Evolutionary conservation across 768 basidiomycete genomes (phyloP), one percentile per base, ranked within the genome.

Genomic region (Chalciporus pseudorubinellus): DNA sequence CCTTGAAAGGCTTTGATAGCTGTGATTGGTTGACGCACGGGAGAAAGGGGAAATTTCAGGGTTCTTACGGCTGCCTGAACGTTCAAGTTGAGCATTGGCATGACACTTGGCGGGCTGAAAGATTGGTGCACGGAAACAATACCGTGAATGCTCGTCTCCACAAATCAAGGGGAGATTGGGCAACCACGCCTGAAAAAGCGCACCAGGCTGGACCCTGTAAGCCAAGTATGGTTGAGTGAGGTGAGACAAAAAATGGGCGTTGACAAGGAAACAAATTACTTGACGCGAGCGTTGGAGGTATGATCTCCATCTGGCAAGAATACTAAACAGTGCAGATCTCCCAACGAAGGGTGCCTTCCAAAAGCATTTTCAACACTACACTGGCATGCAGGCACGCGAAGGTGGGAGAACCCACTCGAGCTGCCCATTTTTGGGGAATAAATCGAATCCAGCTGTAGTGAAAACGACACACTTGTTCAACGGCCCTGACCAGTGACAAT

Each of bases 221-320:
- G 34, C 34, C 34, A 36, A 36, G 34, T 36, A 36, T 36, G 53
- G 41, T 43, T 34, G 54, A 52, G 44, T 46, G 40, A 34, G n/a
- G n/a, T 36, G 34, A 36, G 34, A n/a, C 16, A 50, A 57, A 18
- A 42, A 39, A 42, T 13, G 11, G n/a, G 33, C 42, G 50, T 57
- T 61, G 59, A 39, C 47, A 48, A 52, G 50, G 58, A 33, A 52
- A 57, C 47, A 7, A 5, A 36, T 36, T 36, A 36, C 34, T n/a
- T 16, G 34, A 6, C 6, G 11, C 31, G 31, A 36, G 16, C 7
- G 3, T 4, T n/a, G 1, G 2, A n/a, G n/a, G n/a, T 36, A 16
- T 16, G 16, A 7, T 36, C 16, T n/a, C 16, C 8, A 33, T 33
- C 31, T 13, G 31, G 8, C 31, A 33, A 33, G 3, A n/a, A n/a